Base-by-base conservation (phyloP, 495 filamentous ascomycete species). In the Lasiosphaeris hirsuta region DNA sequence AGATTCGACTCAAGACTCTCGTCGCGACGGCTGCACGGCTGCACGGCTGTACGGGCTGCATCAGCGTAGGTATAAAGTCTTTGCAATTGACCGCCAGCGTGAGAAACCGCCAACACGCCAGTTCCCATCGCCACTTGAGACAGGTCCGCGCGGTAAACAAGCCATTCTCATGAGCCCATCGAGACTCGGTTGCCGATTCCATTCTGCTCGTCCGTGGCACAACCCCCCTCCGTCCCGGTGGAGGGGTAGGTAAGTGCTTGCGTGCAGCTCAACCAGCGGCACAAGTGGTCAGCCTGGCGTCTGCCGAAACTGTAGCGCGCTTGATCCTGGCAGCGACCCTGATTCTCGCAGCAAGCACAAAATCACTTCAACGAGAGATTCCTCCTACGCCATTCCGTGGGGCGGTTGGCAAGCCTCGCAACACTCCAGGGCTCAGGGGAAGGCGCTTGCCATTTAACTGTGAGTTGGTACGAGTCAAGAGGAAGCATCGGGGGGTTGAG, bases 301-400 rank as follows among this genome's bases (percentile, higher is more conserved):
- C 39, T 60, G 44, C 45, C 51, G 57, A 55, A 60, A 60, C 51
- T 13, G 45, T 44, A 51, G n/a, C 57, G 57, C 57, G 57, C 50
- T 59, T 59, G 50, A 54, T 13, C 10, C 39, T 15, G 33, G 19
- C 19, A 36, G 17, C 30, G 18, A 17, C 11, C 19, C 13, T 15
- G 46, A 13, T 50, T 50, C 11, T 23, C 46, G 33, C 10, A 14
- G 17, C 33, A 36, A 30, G 2, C 30, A 41, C 14, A 41, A 13
- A 41, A 41, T 15, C 39, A 41, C 14, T 3, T 15, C 10, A 3
- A 13, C 39, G 8, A 11, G 8, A 11, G 14, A 15, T 41, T 15
- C 14, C 14, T 41, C 14, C 11, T 7, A 7, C 39, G 39, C 14
- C 39, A 41, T 46, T 23, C 43, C n/a, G n/a, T 52, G 33, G 7